These are phyloP conservation scores for Cyclocybe aegerita DNA, from an alignment of 768 basidiomycete genomes.

Conservation along the genomic window DNA sequence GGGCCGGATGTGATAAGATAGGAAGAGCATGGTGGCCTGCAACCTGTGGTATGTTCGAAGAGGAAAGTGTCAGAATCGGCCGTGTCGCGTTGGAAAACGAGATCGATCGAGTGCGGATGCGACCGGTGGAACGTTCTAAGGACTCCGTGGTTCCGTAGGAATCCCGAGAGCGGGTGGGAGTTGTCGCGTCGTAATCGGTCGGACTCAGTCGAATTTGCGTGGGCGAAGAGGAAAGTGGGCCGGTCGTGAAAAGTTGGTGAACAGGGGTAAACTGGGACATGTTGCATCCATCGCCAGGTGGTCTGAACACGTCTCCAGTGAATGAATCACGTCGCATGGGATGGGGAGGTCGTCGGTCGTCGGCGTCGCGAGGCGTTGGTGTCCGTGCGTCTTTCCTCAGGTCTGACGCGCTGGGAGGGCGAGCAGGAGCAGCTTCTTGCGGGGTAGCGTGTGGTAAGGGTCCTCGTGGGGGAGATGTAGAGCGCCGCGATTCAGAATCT, in stretches of 20 bases:
- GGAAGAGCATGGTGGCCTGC: too few species aligned
- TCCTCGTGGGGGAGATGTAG: background rate
- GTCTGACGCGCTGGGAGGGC: constrained; percentile 1
- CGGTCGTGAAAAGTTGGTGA: constrained; percentile 11
- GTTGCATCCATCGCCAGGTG: constrained; percentile 10
- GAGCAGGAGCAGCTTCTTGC: background rate
- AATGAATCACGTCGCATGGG: constrained; percentile 14
- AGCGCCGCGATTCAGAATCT: constrained; percentile 6
- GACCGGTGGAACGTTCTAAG: background rate
- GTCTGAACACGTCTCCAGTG: constrained; percentile 4
- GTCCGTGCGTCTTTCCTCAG: constrained; percentile 12
- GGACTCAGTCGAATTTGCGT: constrained; percentile 15
- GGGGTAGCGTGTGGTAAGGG: too few species aligned
- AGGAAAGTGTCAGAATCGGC: too few species aligned
- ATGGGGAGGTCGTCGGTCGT: constrained; percentile 4
- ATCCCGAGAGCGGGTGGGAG: background rate
- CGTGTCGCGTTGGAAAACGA: background rate
- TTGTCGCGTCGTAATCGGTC: constrained; percentile 8
- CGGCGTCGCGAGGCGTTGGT: constrained; percentile 8
- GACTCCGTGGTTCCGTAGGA: too few species aligned
- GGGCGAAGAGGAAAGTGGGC: constrained; percentile 17
- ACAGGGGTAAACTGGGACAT: constrained; percentile 3
- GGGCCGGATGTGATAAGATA: too few species aligned
- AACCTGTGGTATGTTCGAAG: too few species aligned
- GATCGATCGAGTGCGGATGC: constrained; percentile 12